A percentile compares a stretch with the other conserved stretches of the same genome.
These are phyloP conservation scores for Cutaneotrichosporon spelunceum DNA, from an alignment of 1,284 basidiomycete genomes.

Conservation along the genomic window DNA sequence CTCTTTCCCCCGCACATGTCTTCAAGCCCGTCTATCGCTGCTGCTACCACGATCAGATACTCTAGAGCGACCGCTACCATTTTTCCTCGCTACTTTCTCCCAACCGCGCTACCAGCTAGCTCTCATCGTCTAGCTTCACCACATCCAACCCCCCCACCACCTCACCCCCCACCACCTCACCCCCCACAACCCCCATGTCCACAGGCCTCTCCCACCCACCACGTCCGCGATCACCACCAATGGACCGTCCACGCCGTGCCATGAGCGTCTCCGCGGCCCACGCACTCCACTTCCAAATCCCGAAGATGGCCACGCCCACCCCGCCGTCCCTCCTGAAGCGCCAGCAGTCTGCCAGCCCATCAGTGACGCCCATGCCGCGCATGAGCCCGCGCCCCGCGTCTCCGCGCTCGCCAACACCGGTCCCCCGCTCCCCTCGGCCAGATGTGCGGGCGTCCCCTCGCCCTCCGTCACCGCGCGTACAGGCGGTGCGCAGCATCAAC, in stretches of 20 bases:
- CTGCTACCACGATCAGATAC: too few species aligned
- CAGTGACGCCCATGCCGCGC: not conserved
- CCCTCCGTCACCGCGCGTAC: too few species aligned
- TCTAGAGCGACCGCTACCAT: too few species aligned
- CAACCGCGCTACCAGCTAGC: not conserved
- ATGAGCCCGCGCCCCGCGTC: not conserved
- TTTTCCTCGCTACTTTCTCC: too few species aligned
- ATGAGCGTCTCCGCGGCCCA: conserved; percentile 18
- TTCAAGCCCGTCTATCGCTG: too few species aligned
- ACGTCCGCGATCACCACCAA: not conserved
- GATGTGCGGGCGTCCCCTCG: too few species aligned
- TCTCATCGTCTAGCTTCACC: not conserved
- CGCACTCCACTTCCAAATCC: conserved; percentile 39
- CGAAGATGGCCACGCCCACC: conserved; percentile 29
- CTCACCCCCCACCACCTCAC: too few species aligned
- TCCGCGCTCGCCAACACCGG: not conserved
- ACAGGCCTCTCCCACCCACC: not conserved
- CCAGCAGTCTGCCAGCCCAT: conserved; percentile 10
- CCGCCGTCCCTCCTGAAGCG: conserved; percentile 39
- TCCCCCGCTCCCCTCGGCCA: not conserved
- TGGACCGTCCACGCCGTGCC: not conserved
- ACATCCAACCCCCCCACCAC: not conserved
- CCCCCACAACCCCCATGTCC: not conserved
- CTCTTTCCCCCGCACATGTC: too few species aligned
- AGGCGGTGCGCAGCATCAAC: conserved; percentile 10